phyloP scores from a whole-genome alignment of 1,284 basidiomycete species.

The Limonomyces culmigenus region DNA sequence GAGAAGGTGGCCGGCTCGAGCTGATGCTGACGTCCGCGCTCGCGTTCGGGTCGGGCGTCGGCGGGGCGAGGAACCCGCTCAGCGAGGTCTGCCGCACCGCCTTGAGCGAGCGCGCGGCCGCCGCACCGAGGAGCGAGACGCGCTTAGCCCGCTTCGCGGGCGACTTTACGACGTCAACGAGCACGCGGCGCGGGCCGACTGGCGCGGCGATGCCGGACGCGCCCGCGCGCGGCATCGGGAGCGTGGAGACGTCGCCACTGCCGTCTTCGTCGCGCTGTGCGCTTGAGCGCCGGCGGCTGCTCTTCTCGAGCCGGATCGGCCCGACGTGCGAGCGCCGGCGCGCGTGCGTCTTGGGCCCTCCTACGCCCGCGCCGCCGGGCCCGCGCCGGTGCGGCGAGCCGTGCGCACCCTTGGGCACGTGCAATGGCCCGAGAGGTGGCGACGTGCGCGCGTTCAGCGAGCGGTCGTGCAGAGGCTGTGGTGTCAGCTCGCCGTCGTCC shows the following conservation, averaged over 20 bases:
- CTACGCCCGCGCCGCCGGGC: slow-evolving; percentile 12
- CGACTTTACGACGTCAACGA: slow-evolving; percentile 18
- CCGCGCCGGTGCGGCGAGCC: slow-evolving; percentile 17
- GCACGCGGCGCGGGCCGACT: slow-evolving; percentile 9
- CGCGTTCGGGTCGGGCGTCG: neutral
- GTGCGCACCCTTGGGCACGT: slow-evolving; percentile 50
- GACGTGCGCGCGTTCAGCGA: too few relatives aligned
- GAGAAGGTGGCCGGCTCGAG: too few relatives aligned
- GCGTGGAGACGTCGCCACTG: slow-evolving; percentile 9
- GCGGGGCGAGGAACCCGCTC: too few relatives aligned
- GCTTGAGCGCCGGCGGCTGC: slow-evolving; percentile 50
- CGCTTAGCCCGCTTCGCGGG: slow-evolving; percentile 50
- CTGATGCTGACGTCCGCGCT: neutral
- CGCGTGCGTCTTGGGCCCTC: slow-evolving; percentile 15
- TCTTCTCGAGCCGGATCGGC: slow-evolving; percentile 49
- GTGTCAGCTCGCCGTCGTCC: slow-evolving; percentile 40
- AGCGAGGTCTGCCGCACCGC: too few relatives aligned
- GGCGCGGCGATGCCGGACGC: slow-evolving; percentile 8
- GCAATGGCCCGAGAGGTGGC: too few relatives aligned
- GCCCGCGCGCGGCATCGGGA: slow-evolving; percentile 8
- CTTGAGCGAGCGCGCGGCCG: slow-evolving; percentile 18
- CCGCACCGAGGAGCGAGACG: slow-evolving; percentile 27
- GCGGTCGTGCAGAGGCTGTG: slow-evolving; percentile 43
- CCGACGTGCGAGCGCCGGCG: slow-evolving; percentile 60
- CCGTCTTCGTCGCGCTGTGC: slow-evolving; percentile 50